Percentiles rank a stretch among this genome's conserved stretches.
phyloP scores from a whole-genome alignment of 2,329 filamentous ascomycete genomes.

The Botrytis medusae region DNA sequence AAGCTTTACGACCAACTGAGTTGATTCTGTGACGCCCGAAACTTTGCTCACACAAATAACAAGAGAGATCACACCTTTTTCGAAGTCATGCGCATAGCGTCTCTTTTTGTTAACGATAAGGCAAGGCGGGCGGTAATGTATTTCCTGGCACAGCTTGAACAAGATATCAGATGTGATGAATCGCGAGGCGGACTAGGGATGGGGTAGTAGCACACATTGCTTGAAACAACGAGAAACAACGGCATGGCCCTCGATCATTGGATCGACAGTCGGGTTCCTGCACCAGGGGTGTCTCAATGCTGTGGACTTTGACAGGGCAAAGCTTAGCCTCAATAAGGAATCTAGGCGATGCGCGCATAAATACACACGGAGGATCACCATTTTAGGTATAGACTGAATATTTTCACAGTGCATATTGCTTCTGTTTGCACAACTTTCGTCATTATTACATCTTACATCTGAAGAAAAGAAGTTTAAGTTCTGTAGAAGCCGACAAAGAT shows the following conservation, averaged over 20 bases:
- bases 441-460: conserved; percentile 3
- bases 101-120: neutral
- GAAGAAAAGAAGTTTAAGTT: conserved; percentile 9
- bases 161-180: conserved; percentile 17
- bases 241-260: conserved; percentile 20
- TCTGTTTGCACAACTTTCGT: conserved; percentile 14
- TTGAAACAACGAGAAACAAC: conserved; percentile 22
- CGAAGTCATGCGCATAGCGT: conserved; percentile 16
- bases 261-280: conserved; percentile 23
- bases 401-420: conserved; percentile 7
- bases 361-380: conserved; percentile 2
- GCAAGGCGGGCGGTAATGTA: conserved; percentile 7
- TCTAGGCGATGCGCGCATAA: neutral
- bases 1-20: neutral
- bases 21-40: neutral
- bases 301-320: conserved; percentile 19
- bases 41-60: neutral
- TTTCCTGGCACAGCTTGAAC: conserved; percentile 6
- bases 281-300: conserved; percentile 20
- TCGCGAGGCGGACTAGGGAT: neutral
- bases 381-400: conserved; percentile 3
- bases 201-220: conserved; percentile 3
- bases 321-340: conserved; percentile 13
- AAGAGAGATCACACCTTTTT: neutral
- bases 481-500: neutral